Evolutionary conservation across 2,329 filamentous ascomycete genomes (phyloP).

Genomic region (Iodosphaeria phyllophila): DNA sequence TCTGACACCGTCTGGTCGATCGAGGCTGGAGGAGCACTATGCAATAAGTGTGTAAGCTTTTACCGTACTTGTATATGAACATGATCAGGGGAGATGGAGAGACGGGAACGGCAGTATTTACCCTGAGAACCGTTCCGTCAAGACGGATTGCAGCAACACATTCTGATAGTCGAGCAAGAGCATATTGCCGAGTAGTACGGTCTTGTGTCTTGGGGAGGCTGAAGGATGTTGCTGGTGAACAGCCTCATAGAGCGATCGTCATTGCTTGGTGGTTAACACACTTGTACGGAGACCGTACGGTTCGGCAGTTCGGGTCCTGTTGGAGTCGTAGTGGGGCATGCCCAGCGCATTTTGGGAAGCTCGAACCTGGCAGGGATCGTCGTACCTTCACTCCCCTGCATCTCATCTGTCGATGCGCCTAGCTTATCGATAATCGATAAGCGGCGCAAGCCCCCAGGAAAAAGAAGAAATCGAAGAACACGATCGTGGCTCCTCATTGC

Average conservation of each 20-base stretch:
- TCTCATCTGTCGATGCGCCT: too few relatives aligned
- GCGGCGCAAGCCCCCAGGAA: conserved; percentile 9
- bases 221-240: too few relatives aligned
- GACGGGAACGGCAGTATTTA: conserved; percentile 18
- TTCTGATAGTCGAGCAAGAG: conserved; percentile 98
- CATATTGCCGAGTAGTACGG: conserved; percentile 46
- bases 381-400: too few relatives aligned
- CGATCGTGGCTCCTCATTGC: conserved; percentile 7
- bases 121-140: conserved; percentile 89
- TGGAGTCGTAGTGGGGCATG: too few relatives aligned
- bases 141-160: conserved; percentile 86
- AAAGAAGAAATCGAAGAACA: conserved; percentile 10
- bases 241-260: too few relatives aligned
- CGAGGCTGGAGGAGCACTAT: conserved; percentile 65
- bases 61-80: too few relatives aligned
- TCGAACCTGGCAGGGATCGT: too few relatives aligned
- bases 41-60: conserved; percentile 2
- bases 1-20: conserved; percentile 98
- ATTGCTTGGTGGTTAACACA: too few relatives aligned
- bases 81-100: neutral
- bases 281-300: too few relatives aligned
- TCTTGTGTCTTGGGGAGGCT: too few relatives aligned
- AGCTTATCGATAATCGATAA: conserved; percentile 8
- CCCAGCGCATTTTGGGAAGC: too few relatives aligned
- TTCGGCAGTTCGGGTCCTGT: too few relatives aligned